Evolutionary conservation across 2,329 filamentous ascomycete species (phyloP), one percentile per base, ranked within the genome.

Genomic region (Phialophora chinensis): DNA sequence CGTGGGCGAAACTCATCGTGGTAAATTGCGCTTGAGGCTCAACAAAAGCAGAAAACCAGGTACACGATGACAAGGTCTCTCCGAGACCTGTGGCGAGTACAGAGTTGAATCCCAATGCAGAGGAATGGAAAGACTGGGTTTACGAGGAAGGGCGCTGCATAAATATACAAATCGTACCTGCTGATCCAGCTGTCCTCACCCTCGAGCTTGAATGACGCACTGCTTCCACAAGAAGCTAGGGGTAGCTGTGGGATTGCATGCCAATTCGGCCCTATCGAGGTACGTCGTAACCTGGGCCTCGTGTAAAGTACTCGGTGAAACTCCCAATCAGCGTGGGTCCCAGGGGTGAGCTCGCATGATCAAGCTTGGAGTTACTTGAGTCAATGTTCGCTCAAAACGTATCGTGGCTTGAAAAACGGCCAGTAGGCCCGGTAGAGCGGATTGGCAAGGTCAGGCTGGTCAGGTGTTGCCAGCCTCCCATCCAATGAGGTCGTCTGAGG

Each of bases 1-100:
- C 70, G 53, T 71, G 64, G 29, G 55, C 49, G 63, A 62, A 67
- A 53, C 59, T 71, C 71, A 71, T 72, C 44, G 33, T 67, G 42
- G 33, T 25, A 29, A 38, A n/a, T 20, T 35, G 29, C 55, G 10
- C 33, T 17, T 25, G 14, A 56, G 50, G 33, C 25, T 47, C 14
- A 33, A 58, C 20, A 4, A 31, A 47, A 44, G 38, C 2, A 23
- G 33, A 33, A n/a, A 25, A 44, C 12, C 2, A 60, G 33, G 29
- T 17, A 47, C 47, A 47, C 55, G 12, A 35, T 7, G 25, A 53
- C 17, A 31, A 35, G 42, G 17, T 44, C 52, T 65, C 10, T 31
- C 55, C 7, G 55, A 23, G 55, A 47, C 4, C 27, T 5, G n/a
- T 25, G 27, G 55, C 29, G 3, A 17, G 35, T 23, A 47, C 20